Conservation (phyloP, 2,329 filamentous ascomycete species). For the Botryosphaeria dothidea region DNA sequence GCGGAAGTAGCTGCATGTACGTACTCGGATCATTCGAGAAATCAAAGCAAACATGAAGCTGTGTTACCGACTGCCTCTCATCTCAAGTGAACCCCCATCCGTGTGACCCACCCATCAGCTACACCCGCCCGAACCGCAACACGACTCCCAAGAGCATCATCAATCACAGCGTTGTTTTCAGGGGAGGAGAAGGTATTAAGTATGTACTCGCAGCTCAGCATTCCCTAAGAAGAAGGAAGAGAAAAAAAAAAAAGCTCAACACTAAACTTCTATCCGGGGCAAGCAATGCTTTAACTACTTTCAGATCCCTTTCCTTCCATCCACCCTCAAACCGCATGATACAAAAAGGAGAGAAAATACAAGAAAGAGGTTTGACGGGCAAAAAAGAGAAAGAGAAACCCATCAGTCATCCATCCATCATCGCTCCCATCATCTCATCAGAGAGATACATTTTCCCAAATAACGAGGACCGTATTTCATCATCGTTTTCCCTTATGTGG, state of each 20-base stretch:
- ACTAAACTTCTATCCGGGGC: neutral
- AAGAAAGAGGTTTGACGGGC: neutral
- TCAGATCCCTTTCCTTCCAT: neutral
- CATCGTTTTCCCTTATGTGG: neutral
- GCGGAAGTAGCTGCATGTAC: no score
- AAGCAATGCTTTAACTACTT: neutral
- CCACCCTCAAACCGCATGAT: no score
- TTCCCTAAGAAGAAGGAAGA: neutral
- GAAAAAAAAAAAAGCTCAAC: neutral
- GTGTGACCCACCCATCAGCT: no score
- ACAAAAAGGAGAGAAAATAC: neutral
- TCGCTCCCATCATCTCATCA: neutral
- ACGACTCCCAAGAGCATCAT: no score
- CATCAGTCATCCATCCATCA: neutral
- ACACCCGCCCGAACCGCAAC: no score
- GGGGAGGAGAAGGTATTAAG: no score
- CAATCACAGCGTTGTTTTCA: no score
- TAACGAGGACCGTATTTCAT: neutral
- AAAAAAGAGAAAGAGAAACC: neutral
- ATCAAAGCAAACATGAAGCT: no score
- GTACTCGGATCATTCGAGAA: no score
- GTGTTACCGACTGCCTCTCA: no score
- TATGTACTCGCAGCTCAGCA: neutral
- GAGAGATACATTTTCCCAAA: neutral
- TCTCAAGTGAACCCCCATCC: no score